Percentiles rank a stretch among this genome's conserved stretches.
Evolutionary conservation across 805 yeast species (phyloP).

Genomic region (Candida mattraensis): DNA sequence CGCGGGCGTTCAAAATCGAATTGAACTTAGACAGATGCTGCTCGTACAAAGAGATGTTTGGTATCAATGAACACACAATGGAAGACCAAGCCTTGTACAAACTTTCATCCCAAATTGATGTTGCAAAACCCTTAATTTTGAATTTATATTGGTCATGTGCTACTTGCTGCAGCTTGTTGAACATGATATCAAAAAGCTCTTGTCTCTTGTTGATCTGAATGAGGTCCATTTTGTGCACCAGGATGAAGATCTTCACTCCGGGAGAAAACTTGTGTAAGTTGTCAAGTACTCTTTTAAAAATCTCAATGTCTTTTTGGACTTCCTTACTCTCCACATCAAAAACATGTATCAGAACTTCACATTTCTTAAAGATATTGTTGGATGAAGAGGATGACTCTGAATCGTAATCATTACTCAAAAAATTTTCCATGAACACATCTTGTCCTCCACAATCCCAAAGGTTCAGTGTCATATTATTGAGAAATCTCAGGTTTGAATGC

Average conservation of each 20-base stretch:
- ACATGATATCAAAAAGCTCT: constrained; percentile 80
- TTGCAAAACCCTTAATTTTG: constrained; percentile 80
- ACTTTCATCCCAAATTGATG: constrained; percentile 97
- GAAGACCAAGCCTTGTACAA: constrained; percentile 96
- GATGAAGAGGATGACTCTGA: constrained; percentile 45
- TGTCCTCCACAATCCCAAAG: constrained; percentile 99
- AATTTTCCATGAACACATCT: constrained; percentile 94
- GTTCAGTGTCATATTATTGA: constrained; percentile 93
- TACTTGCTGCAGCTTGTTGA: constrained; percentile 74
- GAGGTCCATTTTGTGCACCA: constrained; percentile 94
- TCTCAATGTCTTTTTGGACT: constrained; percentile 89
- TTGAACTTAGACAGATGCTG: constrained; percentile 72
- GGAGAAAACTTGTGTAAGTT: constrained; percentile 85
- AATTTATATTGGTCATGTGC: constrained; percentile 61
- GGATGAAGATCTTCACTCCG: constrained; percentile 84
- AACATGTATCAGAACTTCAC: constrained; percentile 92
- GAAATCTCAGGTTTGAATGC: constrained; percentile 87
- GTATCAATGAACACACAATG: constrained; percentile 91
- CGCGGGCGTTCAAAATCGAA: constrained; percentile 76
- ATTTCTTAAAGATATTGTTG: constrained; percentile 92
- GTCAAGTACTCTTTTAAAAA: constrained; percentile 78
- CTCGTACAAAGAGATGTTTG: constrained; percentile 83
- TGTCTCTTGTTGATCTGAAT: constrained; percentile 84
- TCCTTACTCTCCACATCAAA: constrained; percentile 94
- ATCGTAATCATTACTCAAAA: constrained; percentile 51